These are phyloP conservation scores for Chenopodium album DNA, from an alignment of 148 eudicot species.

Conservation along the genomic window DNA sequence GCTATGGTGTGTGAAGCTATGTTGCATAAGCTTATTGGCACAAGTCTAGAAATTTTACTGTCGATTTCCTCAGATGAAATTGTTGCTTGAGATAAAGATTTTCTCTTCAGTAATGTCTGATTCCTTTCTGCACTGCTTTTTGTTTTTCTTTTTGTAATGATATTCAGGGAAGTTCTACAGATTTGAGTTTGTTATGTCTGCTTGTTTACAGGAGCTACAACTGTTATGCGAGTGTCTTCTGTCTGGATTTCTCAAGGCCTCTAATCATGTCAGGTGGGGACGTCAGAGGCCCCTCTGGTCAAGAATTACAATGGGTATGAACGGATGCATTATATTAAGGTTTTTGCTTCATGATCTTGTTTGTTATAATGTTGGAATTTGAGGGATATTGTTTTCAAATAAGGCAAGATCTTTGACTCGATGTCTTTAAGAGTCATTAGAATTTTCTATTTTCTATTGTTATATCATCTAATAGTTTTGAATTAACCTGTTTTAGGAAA, in stretches of 20 bases:
- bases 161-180: neutral
- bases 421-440: neutral
- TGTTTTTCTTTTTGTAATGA: neutral
- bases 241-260: constrained; percentile 1
- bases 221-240: constrained; percentile 7
- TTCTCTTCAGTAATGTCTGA: neutral
- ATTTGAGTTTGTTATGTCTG: neutral
- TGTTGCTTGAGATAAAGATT: neutral
- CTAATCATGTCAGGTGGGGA: constrained; percentile 67
- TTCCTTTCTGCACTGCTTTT: neutral
- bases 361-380: neutral
- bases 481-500: neutral
- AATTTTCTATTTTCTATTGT: neutral
- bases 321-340: neutral
- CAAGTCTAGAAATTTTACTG: neutral
- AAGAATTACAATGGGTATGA: constrained; percentile 67
- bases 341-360: neutral
- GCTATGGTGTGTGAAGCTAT: neutral
- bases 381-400: neutral
- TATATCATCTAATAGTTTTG: neutral
- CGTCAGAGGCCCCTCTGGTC: constrained; percentile 54
- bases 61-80: neutral
- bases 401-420: neutral
- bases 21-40: neutral
- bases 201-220: neutral